A percentile compares a stretch with the other conserved stretches of the same genome.
These are phyloP conservation scores for Henckelia pumila DNA, from an alignment of 257 asterid genomes.

Conservation along the genomic window DNA sequence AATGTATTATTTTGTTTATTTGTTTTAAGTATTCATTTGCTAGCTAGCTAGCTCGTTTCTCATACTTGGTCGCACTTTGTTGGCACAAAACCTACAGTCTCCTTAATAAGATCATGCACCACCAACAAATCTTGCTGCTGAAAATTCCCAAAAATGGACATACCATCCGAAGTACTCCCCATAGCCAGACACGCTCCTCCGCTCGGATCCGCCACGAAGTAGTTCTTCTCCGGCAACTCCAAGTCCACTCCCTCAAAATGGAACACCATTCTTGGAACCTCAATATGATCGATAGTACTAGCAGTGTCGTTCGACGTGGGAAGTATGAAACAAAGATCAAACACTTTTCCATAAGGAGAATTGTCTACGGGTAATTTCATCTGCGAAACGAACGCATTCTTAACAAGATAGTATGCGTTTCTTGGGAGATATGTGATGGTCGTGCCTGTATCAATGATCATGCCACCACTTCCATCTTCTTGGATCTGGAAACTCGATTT, in stretches of 20 bases:
- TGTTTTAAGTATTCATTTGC: no score
- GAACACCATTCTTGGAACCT: not conserved
- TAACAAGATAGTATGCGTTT: not conserved
- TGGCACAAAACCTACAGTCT: conserved; percentile 38
- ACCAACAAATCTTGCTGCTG: conserved; percentile 47
- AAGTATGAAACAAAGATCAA: not conserved
- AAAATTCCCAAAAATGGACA: conserved; percentile 46
- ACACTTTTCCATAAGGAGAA: not conserved
- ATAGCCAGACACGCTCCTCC: not conserved
- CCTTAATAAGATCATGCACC: conserved; percentile 41
- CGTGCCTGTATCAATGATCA: conserved; percentile 43
- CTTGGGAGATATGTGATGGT: conserved; percentile 28
- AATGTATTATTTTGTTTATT: no score
- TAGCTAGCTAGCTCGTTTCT: no score
- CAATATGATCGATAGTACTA: not conserved
- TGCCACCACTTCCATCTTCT: not conserved
- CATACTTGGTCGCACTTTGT: conserved; percentile 26
- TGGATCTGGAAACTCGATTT: not conserved
- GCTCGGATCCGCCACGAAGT: not conserved
- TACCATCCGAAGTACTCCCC: conserved; percentile 41
- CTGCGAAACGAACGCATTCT: not conserved
- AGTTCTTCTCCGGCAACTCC: not conserved
- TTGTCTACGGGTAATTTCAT: not conserved
- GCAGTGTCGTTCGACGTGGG: not conserved
- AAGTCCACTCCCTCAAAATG: not conserved